Percentiles rank a stretch among this genome's conserved stretches.
These are phyloP conservation scores for Scytalidium sp. DNA, from an alignment of 2,329 filamentous ascomycete species.

Conservation along the genomic window DNA sequence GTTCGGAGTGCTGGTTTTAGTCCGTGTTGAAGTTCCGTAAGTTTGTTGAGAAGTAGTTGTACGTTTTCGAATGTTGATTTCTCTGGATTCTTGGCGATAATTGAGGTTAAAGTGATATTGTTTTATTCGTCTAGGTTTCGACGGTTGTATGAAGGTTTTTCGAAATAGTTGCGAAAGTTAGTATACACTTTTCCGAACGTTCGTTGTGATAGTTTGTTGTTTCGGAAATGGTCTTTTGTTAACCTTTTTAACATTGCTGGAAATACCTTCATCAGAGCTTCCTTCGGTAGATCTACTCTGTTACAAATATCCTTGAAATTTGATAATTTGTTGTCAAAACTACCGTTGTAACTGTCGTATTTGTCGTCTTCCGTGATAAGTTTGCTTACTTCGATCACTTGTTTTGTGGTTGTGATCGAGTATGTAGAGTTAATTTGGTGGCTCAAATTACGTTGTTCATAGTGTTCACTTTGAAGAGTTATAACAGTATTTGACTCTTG, in stretches of 20 bases:
- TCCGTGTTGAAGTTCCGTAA: too few relatives aligned
- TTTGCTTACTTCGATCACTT: too few relatives aligned
- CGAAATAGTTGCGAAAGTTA: neutral
- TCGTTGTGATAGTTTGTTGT: neutral
- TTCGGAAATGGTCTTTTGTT: conserved; percentile 4
- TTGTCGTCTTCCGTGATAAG: too few relatives aligned
- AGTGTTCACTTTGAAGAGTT: too few relatives aligned
- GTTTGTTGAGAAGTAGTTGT: too few relatives aligned
- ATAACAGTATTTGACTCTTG: too few relatives aligned
- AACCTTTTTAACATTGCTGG: conserved; percentile 6
- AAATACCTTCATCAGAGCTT: conserved; percentile 2
- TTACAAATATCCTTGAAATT: conserved; percentile 6
- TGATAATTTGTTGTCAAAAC: conserved; percentile 1
- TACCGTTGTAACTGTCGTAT: too few relatives aligned
- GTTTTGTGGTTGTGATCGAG: too few relatives aligned
- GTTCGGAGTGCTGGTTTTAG: too few relatives aligned
- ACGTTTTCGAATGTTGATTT: too few relatives aligned
- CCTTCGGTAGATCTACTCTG: conserved; percentile 1
- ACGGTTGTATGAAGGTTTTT: neutral
- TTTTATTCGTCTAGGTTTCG: neutral
- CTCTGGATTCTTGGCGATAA: neutral
- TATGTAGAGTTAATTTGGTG: too few relatives aligned
- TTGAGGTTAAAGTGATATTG: neutral
- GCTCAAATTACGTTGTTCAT: too few relatives aligned
- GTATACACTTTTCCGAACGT: neutral